phyloP scores from a whole-genome alignment of 176 grass and related monocot species.

The barley (Hordeum vulgare) region MorexV3_pseudomolecules_assembly NC_058523.1:499890575-499891074 shows the following conservation, averaged over 20 bases:
- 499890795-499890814: not conserved
- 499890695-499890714: not conserved
- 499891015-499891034: not conserved
- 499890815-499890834: not conserved
- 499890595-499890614: not conserved
- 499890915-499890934: not conserved
- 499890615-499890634: not conserved
- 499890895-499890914: conserved; percentile 70
- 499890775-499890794: not conserved
- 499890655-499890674: not conserved
- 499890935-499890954: conserved; percentile 8
- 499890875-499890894: conserved; percentile 66
- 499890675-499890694: not conserved
- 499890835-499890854: conserved; percentile 47
- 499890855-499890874: conserved; percentile 67
- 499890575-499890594: conserved; percentile 18
- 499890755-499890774: not conserved
- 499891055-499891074: not conserved
- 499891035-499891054: not conserved
- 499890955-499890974: not conserved
- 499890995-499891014: not conserved
- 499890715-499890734: not conserved
- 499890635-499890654: not conserved
- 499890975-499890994: not conserved
- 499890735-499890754: not conserved